Evolutionary conservation across 352 stramenopile species (phyloP), one percentile per base, ranked within the genome.

Genomic region (Pythium rishiriense): DNA sequence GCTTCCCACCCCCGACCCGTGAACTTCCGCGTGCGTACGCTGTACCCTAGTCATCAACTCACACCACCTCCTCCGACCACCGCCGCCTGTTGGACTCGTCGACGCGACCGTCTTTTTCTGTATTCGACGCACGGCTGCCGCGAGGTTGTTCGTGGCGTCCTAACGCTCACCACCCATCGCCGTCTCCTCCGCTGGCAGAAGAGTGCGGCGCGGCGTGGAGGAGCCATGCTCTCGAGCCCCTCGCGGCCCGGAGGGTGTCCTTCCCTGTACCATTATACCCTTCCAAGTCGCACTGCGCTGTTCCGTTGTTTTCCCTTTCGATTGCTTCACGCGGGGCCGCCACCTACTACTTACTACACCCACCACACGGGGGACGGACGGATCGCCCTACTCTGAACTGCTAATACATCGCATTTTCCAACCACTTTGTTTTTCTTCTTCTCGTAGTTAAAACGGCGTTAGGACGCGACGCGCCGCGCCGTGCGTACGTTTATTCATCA

Each of bases 401-500:
- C 19, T 43, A 43, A 43, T 43, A 43, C 37, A 43, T 49, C 42
- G 42, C 11, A 49, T 3, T 49, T 3, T 21, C n/a, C n/a, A n/a
- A n/a, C n/a, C n/a, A n/a, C n/a, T n/a, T n/a, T n/a, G n/a, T n/a
- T n/a, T n/a, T n/a, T n/a, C n/a, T n/a, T n/a, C n/a, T n/a, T n/a
- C n/a, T n/a, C n/a, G n/a, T n/a, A n/a, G n/a, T n/a, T n/a, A n/a
- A n/a, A n/a, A n/a, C n/a, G n/a, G n/a, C n/a, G n/a, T n/a, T n/a
- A n/a, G n/a, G n/a, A n/a, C n/a, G n/a, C n/a, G n/a, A n/a, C n/a
- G n/a, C 21, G 26, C 25, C 21, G 15, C 26, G 39, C 35, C 7
- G 52, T 11, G 14, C 10, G 22, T 21, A 28, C 21, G 64, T 62
- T 87, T 81, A 82, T 55, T 96, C 80, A 74, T 96, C 81, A 72